phyloP scores from a whole-genome alignment of 805 yeast species.

The Cyberlindnera bimundalis region DNA sequence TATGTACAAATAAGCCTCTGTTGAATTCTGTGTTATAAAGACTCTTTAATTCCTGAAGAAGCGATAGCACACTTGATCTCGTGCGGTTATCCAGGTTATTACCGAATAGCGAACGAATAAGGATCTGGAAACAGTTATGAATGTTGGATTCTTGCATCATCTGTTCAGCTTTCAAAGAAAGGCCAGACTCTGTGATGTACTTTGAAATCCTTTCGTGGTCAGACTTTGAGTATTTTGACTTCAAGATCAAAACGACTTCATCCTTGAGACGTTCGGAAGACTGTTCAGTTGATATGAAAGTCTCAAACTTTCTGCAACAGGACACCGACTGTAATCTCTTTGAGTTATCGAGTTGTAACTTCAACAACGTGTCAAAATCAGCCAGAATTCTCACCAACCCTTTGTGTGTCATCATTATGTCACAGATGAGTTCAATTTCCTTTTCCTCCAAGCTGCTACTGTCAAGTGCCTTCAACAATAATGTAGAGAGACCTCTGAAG shows the following conservation, averaged over 20 bases:
- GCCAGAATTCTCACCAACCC: not conserved
- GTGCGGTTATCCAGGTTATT: conserved; percentile 7
- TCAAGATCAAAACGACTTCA: conserved; percentile 9
- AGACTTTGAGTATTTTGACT: not conserved
- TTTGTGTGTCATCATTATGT: conserved; percentile 11
- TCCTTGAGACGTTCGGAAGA: not conserved
- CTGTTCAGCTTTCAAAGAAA: conserved; percentile 11
- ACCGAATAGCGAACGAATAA: conserved; percentile 23
- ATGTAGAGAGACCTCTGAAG: conserved; percentile 26
- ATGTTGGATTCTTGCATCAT: conserved; percentile 16
- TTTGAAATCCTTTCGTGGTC: conserved; percentile 3
- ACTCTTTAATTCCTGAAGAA: conserved; percentile 24
- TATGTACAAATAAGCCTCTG: conserved; percentile 24
- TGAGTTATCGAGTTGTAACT: conserved; percentile 5
- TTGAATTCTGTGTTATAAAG: conserved; percentile 25
- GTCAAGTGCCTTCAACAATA: conserved; percentile 18
- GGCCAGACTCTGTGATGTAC: conserved; percentile 4
- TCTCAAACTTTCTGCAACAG: conserved; percentile 13
- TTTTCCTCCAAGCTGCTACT: conserved; percentile 19
- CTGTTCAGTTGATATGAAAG: not conserved
- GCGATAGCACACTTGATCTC: conserved; percentile 12
- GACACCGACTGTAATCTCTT: conserved; percentile 5
- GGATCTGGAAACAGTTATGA: conserved; percentile 21
- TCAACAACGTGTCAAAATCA: conserved; percentile 1
- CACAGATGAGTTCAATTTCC: conserved; percentile 18